Base-by-base conservation (phyloP, 176 grass and related monocot genomes). In the Carex parvula region DNA sequence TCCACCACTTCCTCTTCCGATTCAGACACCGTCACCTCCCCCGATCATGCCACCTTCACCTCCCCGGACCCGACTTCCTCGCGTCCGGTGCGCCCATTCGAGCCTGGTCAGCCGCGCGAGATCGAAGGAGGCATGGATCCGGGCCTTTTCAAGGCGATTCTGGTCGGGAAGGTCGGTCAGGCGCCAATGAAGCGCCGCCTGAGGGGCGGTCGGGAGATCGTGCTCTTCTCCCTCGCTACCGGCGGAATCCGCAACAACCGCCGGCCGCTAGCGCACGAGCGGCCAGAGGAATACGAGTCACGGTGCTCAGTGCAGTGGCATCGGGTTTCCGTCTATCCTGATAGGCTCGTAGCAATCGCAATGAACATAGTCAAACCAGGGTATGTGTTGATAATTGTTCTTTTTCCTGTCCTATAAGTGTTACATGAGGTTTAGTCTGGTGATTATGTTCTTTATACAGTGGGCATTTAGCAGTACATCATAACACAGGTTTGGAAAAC, bases 221-320 rank as follows among this genome's bases (percentile, higher is more conserved):
- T 90, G 63, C 87, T 95, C 14, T 93, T 99, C 87, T 95, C 91
- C 9, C 89, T 99, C 2, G 96, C 86, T 54, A 99, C 96, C 5
- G 93, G 96, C 8, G 96, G 96, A 74, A 95, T 99, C 64, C 91
- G 91, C 56, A 99, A 99, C 89, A 99, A 93, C 80, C 93, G 96
- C 64, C 91, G 93, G 79, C 96, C 93, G 21, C 52, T 95, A 41
- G 88, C 92, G 2, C 81, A 88, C 42, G 96, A 93, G 79, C 91
- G 91, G 63, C 91, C 96, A 18, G 88, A 91, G 64, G 91, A 93
- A 70, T 93, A 99, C 52, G 92, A 93, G 0, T 85, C 91, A 4
- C 83, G 96, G 29, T 92, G 88, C 89, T 41, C 91, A 21, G 93
- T 95, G 89, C 96, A 99, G 89, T 99, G 96, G 96, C 96, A 99